A percentile compares a stretch with the other conserved stretches of the same genome.
Conservation (phyloP, 2,329 filamentous ascomycete genomes). For the Hymenoscyphus linearis region DNA sequence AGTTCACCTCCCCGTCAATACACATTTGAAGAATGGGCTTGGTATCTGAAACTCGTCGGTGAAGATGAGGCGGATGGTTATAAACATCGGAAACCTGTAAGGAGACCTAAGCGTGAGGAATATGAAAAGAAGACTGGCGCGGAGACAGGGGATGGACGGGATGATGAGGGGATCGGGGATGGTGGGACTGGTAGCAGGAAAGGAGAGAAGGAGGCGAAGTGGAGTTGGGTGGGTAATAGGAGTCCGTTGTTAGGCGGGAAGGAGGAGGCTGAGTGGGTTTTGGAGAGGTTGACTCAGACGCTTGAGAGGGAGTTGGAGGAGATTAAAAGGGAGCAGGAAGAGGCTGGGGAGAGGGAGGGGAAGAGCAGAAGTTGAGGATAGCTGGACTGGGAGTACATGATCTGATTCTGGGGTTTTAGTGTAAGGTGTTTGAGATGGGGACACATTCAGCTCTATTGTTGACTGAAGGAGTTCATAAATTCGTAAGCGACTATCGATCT, state of each 20-base stretch:
- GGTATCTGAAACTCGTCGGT: slow-evolving; percentile 74
- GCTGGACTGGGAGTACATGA: background rate
- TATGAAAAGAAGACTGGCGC: background rate
- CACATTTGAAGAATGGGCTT: slow-evolving; percentile 79
- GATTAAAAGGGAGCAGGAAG: slow-evolving; percentile 21
- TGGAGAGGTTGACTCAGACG: slow-evolving; percentile 56
- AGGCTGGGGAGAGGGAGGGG: slow-evolving; percentile 3
- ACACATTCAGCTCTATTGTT: background rate
- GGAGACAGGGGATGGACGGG: slow-evolving; percentile 11
- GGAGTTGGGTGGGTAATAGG: slow-evolving; percentile 69
- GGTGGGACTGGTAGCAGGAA: slow-evolving; percentile 4
- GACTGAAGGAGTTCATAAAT: background rate
- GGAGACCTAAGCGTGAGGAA: slow-evolving; percentile 10
- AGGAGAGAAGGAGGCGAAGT: slow-evolving; percentile 38
- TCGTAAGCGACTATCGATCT: background rate
- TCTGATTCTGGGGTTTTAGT: background rate
- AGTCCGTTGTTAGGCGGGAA: slow-evolving; percentile 66
- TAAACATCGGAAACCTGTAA: slow-evolving; percentile 40
- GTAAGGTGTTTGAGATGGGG: background rate
- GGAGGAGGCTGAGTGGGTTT: slow-evolving; percentile 67
- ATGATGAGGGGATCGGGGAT: slow-evolving; percentile 28
- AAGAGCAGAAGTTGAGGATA: background rate
- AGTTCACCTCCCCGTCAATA: slow-evolving; percentile 58
- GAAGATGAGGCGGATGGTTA: slow-evolving; percentile 51
- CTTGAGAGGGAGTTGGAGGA: slow-evolving; percentile 39